Conservation (phyloP, 352 stramenopile genomes). For the Globisporangium carolinianum region DNA sequence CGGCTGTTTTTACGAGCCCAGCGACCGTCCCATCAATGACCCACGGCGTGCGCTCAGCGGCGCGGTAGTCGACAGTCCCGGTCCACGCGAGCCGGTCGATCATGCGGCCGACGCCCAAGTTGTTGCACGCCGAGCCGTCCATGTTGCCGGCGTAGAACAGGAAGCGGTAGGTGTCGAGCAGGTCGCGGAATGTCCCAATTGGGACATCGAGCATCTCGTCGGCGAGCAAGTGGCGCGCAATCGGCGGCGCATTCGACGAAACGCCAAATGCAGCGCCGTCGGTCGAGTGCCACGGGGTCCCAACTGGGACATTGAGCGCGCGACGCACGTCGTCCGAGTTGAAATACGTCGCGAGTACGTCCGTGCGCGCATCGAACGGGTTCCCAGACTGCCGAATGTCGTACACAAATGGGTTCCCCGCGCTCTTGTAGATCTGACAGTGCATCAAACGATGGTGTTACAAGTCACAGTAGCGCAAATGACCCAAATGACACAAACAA, state of each 20-base stretch:
- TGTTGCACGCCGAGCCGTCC: slow-evolving; percentile 78
- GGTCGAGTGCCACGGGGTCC: slow-evolving; percentile 59
- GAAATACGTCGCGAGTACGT: slow-evolving; percentile 68
- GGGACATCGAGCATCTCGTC: slow-evolving; percentile 78
- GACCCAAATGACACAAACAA: neutral
- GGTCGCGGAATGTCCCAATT: slow-evolving; percentile 65
- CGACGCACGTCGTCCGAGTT: slow-evolving; percentile 71
- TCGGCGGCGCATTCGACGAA: slow-evolving; percentile 36
- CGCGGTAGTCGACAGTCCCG: slow-evolving; percentile 57
- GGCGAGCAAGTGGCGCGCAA: slow-evolving; percentile 62
- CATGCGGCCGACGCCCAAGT: slow-evolving; percentile 65
- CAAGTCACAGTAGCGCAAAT: neutral
- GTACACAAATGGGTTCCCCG: slow-evolving; percentile 82
- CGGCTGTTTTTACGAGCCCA: slow-evolving; percentile 57
- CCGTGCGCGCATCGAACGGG: slow-evolving; percentile 46
- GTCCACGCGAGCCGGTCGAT: slow-evolving; percentile 76
- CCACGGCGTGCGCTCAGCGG: slow-evolving; percentile 52
- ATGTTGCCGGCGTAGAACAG: slow-evolving; percentile 84
- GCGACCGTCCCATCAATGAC: slow-evolving; percentile 48
- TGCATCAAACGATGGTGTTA: neutral
- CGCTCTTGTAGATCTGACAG: slow-evolving; percentile 56
- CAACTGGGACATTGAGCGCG: slow-evolving; percentile 77
- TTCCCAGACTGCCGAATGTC: slow-evolving; percentile 66
- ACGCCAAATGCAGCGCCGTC: slow-evolving; percentile 54
- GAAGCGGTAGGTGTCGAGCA: slow-evolving; percentile 81